These are phyloP conservation scores for Oehlia diaphana DNA, from an alignment of 192 early-diverging fungal species.

Conservation along the genomic window DNA sequence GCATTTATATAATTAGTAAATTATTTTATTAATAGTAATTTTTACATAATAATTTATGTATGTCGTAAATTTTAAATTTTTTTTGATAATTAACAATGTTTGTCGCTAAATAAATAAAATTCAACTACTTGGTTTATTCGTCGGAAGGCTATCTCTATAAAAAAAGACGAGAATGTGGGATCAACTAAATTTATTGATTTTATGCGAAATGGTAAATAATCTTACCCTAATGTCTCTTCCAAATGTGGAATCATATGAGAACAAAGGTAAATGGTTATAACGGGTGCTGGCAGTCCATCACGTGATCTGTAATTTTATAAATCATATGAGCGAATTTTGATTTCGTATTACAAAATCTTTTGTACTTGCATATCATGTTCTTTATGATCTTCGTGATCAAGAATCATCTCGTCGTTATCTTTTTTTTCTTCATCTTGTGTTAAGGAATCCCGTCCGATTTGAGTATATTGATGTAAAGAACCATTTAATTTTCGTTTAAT, in stretches of 20 bases:
- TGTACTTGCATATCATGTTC: not conserved
- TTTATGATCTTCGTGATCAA: not conserved
- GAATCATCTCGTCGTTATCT: not conserved
- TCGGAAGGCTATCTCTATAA: not conserved
- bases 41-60: not conserved
- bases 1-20: too few relatives aligned
- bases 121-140: too few relatives aligned
- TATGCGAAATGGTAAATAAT: too few relatives aligned
- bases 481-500: slow-evolving; percentile 59
- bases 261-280: not conserved
- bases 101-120: too few relatives aligned
- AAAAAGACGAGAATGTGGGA: not conserved
- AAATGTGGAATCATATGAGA: not conserved
- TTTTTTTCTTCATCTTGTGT: not conserved
- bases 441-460: slow-evolving; percentile 41
- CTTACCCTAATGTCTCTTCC: not conserved
- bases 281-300: not conserved
- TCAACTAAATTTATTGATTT: too few relatives aligned
- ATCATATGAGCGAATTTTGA: not conserved
- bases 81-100: too few relatives aligned
- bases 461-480: slow-evolving; percentile 52
- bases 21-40: too few relatives aligned
- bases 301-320: not conserved
- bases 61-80: too few relatives aligned
- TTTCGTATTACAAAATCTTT: too few relatives aligned